Evolutionary conservation across 139 green algal species (phyloP).

Genomic region (Micractinium sp.): DNA sequence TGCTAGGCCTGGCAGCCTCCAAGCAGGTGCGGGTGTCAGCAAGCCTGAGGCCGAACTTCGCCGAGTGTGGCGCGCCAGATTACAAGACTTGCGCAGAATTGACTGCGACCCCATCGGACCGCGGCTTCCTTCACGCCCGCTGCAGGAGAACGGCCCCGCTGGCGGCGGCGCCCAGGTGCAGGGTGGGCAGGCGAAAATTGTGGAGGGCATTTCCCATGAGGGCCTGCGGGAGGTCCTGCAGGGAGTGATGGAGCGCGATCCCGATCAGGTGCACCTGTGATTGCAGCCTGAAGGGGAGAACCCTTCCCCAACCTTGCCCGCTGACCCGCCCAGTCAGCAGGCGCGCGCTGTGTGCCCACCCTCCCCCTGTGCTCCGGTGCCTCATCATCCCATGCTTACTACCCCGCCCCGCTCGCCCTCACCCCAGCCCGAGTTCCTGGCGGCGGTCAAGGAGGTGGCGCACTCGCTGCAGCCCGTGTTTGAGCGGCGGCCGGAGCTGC

Average conservation of each 20-base stretch:
- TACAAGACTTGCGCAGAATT: too few species aligned
- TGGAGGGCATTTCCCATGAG: background rate
- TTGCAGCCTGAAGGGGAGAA: background rate
- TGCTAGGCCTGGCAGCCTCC: too few species aligned
- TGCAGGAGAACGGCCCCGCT: too few species aligned
- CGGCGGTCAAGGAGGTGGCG: slow-evolving; percentile 49
- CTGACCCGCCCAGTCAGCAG: background rate
- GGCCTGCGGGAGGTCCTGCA: background rate
- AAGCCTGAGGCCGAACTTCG: too few species aligned
- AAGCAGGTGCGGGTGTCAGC: too few species aligned
- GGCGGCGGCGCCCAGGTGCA: too few species aligned
- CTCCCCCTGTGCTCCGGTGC: background rate
- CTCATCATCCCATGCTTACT: background rate
- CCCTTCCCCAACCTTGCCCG: background rate
- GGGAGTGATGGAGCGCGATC: background rate
- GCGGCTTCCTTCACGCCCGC: too few species aligned
- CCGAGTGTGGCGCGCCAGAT: too few species aligned
- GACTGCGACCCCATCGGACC: too few species aligned
- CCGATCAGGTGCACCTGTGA: background rate
- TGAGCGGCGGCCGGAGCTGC: slow-evolving; percentile 53
- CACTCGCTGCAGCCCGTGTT: slow-evolving; percentile 67
- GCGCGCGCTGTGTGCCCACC: too few species aligned
- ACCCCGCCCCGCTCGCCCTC: background rate
- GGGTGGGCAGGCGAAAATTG: too few species aligned
- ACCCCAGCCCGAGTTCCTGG: background rate